Percentiles rank a stretch among this genome's conserved stretches.
Conservation (phyloP, 2,329 filamentous ascomycete species). For the Samsoniella hepiali region DNA sequence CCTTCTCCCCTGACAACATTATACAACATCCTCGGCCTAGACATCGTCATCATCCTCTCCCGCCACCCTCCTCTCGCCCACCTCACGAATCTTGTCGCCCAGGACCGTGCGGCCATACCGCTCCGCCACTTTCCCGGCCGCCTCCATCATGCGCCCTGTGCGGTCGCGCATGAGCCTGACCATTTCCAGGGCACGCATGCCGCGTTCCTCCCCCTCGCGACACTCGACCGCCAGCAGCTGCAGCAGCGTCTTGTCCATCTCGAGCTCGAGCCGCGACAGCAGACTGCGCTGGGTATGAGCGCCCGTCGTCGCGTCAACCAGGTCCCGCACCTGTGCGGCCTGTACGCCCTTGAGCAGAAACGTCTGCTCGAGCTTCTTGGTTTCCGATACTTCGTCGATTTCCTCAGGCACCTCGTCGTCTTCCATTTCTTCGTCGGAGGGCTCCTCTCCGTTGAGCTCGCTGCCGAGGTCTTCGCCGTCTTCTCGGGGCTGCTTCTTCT, state of each 20-base stretch:
- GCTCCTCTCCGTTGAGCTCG: slow-evolving; percentile 31
- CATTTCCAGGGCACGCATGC: slow-evolving; percentile 92
- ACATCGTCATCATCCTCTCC: slow-evolving; percentile 51
- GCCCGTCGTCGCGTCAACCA: slow-evolving; percentile 62
- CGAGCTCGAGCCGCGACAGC: slow-evolving; percentile 70
- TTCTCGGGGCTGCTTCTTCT: slow-evolving; percentile 27
- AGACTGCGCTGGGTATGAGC: slow-evolving; percentile 60
- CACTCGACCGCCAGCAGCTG: slow-evolving; percentile 89
- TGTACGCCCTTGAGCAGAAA: slow-evolving; percentile 74
- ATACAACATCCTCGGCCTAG: too few species aligned
- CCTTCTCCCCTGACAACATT: too few species aligned
- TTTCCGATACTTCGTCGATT: slow-evolving; percentile 41
- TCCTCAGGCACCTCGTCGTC: slow-evolving; percentile 36
- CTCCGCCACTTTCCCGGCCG: slow-evolving; percentile 83
- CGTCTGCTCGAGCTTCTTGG: slow-evolving; percentile 69
- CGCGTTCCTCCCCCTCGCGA: slow-evolving; percentile 84
- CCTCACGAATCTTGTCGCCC: slow-evolving; percentile 84
- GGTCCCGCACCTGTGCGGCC: slow-evolving; percentile 71
- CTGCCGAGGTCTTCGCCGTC: slow-evolving; percentile 29
- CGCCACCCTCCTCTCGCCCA: slow-evolving; percentile 68
- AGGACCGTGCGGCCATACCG: slow-evolving; percentile 77
- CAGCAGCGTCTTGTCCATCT: slow-evolving; percentile 85
- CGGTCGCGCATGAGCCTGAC: slow-evolving; percentile 81
- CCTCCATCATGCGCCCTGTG: slow-evolving; percentile 85
- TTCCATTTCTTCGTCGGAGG: slow-evolving; percentile 30